Base-by-base conservation (phyloP, 1,284 basidiomycete species). In the Melampsora larici-populina region DNA sequence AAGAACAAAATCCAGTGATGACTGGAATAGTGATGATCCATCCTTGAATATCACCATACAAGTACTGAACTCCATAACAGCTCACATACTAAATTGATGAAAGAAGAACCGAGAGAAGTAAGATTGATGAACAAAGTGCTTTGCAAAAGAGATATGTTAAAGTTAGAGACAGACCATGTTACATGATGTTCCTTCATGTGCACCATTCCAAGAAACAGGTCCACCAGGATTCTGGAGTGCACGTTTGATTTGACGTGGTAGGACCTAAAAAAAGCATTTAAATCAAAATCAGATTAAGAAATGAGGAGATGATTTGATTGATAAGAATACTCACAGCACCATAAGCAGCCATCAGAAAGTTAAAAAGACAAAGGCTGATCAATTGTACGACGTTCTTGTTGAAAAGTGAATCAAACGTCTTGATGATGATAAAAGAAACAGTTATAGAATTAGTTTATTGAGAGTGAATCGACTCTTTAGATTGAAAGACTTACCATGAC, bases 61-160 rank as follows among this genome's bases (percentile, higher is more conserved):
- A 31, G 48, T 75, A 75, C 46, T 75, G 73, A 29, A 75, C 64
- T 18, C 73, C 73, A 60, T 46, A 75, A n/a, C 73, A 75, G 51
- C 73, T 75, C 0, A 75, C 36, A 68, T 75, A 75, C 73, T 75
- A 68, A 43, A n/a, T 24, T n/a, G 5, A 11, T 49, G 15, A 9
- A 55, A 17, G 2, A 51, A 58, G 8, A 43, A 29, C 55, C 1
- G 13, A 62, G 73, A 43, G 43, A 6, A 29, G 65, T 31, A 49
- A 2, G 21, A n/a, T 13, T 31, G 26, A 13, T 26, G 18, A 29
- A 46, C 18, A 29, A 73, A 65, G 1, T 1, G 6, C 18, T n/a
- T 9, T 48, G 17, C n/a, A n/a, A n/a, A n/a, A n/a, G n/a, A n/a
- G n/a, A n/a, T n/a, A n/a, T n/a, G n/a, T n/a, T n/a, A n/a, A n/a